Base-by-base conservation (phyloP, 257 asterid genomes). In the Solanum rostratum region DNA sequence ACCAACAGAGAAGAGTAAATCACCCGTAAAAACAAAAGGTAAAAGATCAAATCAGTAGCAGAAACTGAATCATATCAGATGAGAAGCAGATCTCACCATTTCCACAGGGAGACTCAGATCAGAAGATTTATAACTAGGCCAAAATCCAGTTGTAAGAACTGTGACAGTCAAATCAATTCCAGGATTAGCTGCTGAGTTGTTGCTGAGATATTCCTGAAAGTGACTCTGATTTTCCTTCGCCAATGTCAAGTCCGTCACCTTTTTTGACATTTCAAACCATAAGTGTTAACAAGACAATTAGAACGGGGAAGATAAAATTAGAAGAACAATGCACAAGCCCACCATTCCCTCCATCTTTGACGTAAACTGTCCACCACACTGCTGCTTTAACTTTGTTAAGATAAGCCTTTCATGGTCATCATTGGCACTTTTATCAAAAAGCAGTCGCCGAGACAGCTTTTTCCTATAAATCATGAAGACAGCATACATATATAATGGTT, bases 301-400 rank as follows among this genome's bases (percentile, higher is more conserved):
- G 68, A 53, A 27, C 2, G 11, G 60, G 54, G 60, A 27, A 37
- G 41, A 50, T 19, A 78, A 83, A 62, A 71, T n/a, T 37, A 29
- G 41, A 7, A 78, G 66, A 46, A 70, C 4, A 69, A 3, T 22
- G 60, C 27, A 27, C 43, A 27, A 29, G 41, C 87, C 88, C 43
- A 92, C 95, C 93, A 93, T 93, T 62, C 94, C 94, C 85, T 93
- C 97, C 95, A 93, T 87, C 84, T 93, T 93, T 54, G 93, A 93
- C 24, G 94, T 93, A 82, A 87, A 92, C 27, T 88, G 93, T 24
- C 88, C 92, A 78, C 97, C 95, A 49, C 85, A 91, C 57, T 85
- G 91, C 53, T 91, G 94, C 87, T 93, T 91, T 83, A 91, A 33
- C 90, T 90, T 91, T 3, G 92, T 83, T 69, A 93, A 68, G 83